Base-by-base conservation (phyloP, 176 grass and related monocot genomes). In the Canna indica region DNA sequence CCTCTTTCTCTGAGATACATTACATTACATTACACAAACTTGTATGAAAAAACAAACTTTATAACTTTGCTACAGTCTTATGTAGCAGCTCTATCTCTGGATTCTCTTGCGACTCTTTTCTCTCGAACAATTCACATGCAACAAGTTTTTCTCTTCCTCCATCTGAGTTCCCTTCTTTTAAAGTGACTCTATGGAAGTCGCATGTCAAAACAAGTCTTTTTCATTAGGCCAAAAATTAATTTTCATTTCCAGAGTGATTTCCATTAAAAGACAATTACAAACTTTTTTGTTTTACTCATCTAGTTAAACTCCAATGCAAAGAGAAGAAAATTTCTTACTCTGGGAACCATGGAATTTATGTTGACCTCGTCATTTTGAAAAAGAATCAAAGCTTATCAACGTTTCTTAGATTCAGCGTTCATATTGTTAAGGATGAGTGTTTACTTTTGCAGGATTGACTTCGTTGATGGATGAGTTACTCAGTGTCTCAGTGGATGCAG, bases 81-180 rank as follows among this genome's bases (percentile, higher is more conserved):
- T 38, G 12, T 66, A 66, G 63, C 63, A 66, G 33, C 63, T 66
- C 63, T 39, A 25, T 33, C 20, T 66, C 35, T 66, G 35, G 33
- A 33, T 66, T 39, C 63, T 38, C 20, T 66, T 39, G 56, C 39
- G 20, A 66, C n/a, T 24, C 34, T 6, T 20, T 24, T 36, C 33
- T 10, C 35, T 66, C 24, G 63, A 66, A 66, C 25, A 20, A 39
- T 5, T 66, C 63, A n/a, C 35, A n/a, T n/a, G n/a, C n/a, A 66
- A 38, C 25, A 24, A 34, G 11, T 39, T 66, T 41, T n/a, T 66
- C 35, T 66, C 5, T 17, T n/a, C 63, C 20, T 66, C 22, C 63
- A n/a, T 38, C 32, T n/a, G 34, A 66, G 22, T 11, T 38, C 22
- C n/a, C 63, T 39, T 66, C 35, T 41, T 5, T 66, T 41, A 20